Evolutionary conservation across 495 filamentous ascomycete genomes (phyloP), one percentile per base, ranked within the genome.

Genomic region (Penicillium egyptiacum): DNA sequence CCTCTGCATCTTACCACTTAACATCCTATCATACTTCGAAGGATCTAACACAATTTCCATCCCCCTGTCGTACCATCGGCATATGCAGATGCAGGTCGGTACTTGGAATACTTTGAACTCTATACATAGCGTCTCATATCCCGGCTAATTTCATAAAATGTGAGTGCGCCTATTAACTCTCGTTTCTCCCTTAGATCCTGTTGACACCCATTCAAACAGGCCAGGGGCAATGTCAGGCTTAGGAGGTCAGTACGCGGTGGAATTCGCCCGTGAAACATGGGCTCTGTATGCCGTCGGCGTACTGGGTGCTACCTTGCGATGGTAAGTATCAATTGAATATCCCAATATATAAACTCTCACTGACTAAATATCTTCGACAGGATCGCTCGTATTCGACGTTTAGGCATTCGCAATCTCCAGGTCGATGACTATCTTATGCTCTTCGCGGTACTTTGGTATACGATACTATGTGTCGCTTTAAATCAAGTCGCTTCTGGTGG

Each of bases 371-470:
- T 33, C 3, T 6, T 52, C 0, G 19, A 50, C 51, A 83, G 81
- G 37, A 65, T 67, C 30, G 78, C 81, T 40, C 76, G 80, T 64
- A 70, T 79, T 39, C 77, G 72, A 48, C 70, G 79, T 55, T 63
- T 78, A 28, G 79, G 79, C 25, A 55, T 77, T 30, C 65, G 57
- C 19, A 68, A 72, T 51, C 74, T 83, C 35, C 76, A 79, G 51
- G 28, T 62, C 7, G 81, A 83, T 62, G 81, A 84, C 61, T 83
- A 75, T 56, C 37, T 82, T n/a, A 81, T 82, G 76, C 42, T 79
- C 5, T 74, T 76, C 47, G 69, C 69, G 0, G 62, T 73, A 16
- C 20, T 81, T n/a, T 78, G 78, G 74, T 84, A 82, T 59, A 85
- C 81, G 0, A 63, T 78, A 19, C 64, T 85, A n/a, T 74, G 76